Conservation (phyloP, 2,329 filamentous ascomycete species). For the Ophioceras dolichostomum region DNA sequence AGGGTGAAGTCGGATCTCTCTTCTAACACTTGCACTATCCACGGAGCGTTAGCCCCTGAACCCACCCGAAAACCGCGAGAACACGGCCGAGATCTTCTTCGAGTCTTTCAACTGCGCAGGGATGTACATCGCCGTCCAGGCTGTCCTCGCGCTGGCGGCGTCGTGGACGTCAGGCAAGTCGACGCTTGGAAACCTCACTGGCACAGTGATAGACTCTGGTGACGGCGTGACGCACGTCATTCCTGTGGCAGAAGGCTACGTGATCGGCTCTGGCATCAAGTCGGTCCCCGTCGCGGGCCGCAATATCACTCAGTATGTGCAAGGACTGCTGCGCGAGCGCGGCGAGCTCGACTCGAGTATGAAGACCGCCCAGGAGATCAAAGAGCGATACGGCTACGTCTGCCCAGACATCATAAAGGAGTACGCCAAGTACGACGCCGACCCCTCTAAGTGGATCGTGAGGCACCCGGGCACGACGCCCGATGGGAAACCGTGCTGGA, state of each 20-base stretch:
- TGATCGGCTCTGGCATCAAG: constrained; percentile 98
- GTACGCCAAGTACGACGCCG: constrained; percentile 86
- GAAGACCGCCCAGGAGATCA: constrained; percentile 96
- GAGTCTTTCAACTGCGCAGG: constrained; percentile 99
- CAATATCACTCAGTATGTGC: constrained; percentile 98
- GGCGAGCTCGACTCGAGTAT: constrained; percentile 93
- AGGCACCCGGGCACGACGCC: constrained; percentile 80
- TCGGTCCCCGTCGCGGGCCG: constrained; percentile 95
- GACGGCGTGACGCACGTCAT: constrained; percentile 99
- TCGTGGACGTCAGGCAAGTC: constrained; percentile 99
- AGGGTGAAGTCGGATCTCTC: no score
- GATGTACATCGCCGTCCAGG: constrained; percentile 97
- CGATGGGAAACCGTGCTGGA: constrained; percentile 69
- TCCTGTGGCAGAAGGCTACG: constrained; percentile 94
- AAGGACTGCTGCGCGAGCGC: constrained; percentile 87
- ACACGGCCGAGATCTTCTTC: constrained; percentile 99
- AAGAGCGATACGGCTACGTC: constrained; percentile 98
- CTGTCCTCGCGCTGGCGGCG: constrained; percentile 87
- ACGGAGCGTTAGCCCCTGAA: constrained; percentile 64
- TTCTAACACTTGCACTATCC: constrained; percentile 5
- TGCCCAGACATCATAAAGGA: constrained; percentile 99
- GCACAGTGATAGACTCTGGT: constrained; percentile 96
- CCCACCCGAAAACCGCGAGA: constrained; percentile 96
- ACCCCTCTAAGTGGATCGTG: constrained; percentile 81
- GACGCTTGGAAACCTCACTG: constrained; percentile 86